phyloP scores from a whole-genome alignment of 805 yeast genomes.

The Maudiozyma serrabonitensis region DNA sequence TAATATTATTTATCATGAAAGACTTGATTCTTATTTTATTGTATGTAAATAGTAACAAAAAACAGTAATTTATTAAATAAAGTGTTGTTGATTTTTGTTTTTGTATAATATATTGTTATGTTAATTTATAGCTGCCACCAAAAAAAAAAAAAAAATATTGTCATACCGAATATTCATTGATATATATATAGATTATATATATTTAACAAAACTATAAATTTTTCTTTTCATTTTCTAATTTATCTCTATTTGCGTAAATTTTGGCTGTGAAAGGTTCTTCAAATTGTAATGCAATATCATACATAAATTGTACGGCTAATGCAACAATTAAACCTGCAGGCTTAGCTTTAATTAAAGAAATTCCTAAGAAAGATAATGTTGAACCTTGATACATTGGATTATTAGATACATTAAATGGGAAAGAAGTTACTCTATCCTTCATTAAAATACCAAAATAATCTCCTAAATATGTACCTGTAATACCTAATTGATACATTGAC shows the following conservation, averaged over 20 bases:
- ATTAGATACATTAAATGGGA: constrained; percentile 84
- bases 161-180: no score
- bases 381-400: constrained; percentile 98
- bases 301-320: constrained; percentile 68
- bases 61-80: no score
- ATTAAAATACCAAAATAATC: constrained; percentile 95
- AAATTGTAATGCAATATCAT: constrained; percentile 69
- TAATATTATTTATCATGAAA: no score
- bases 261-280: constrained; percentile 95
- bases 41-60: no score
- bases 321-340: constrained; percentile 80
- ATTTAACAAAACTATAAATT: not conserved
- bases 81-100: no score
- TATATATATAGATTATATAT: not conserved
- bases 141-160: no score
- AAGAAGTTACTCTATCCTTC: constrained; percentile 79
- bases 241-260: constrained; percentile 71
- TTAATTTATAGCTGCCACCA: no score
- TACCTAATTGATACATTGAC: constrained; percentile 88
- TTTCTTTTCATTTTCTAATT: constrained; percentile 10
- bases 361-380: constrained; percentile 78
- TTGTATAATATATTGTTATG: not conserved
- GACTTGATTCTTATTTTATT: no score
- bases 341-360: constrained; percentile 79
- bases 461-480: constrained; percentile 94